phyloP scores from a whole-genome alignment of 257 asterid species.

The Nicotiana sylvestris region DNA sequence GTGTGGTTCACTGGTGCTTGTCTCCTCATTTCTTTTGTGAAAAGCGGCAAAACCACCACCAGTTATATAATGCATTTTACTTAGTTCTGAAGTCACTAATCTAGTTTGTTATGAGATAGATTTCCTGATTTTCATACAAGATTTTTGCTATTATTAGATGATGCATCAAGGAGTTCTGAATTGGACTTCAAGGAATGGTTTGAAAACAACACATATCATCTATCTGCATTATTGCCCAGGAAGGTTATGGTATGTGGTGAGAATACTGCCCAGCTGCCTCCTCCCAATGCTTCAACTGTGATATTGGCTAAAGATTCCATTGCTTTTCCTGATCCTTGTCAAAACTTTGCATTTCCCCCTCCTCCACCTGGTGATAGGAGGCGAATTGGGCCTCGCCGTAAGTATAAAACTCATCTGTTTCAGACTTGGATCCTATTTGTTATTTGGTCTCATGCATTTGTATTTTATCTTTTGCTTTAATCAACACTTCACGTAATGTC shows the following conservation, averaged over 20 bases:
- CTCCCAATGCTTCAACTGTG: constrained; percentile 36
- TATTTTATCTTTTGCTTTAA: background rate
- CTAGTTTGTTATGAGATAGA: background rate
- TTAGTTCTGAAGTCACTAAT: background rate
- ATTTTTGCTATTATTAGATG: constrained; percentile 38
- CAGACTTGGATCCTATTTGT: constrained; percentile 3
- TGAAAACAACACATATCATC: constrained; percentile 38
- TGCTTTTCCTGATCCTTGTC: constrained; percentile 52
- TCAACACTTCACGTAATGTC: background rate
- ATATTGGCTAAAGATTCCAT: constrained; percentile 25
- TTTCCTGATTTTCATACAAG: background rate
- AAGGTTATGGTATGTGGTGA: constrained; percentile 49
- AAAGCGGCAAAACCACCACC: background rate
- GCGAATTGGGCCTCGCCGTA: constrained; percentile 94
- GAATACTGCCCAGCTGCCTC: constrained; percentile 36
- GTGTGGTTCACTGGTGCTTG: background rate
- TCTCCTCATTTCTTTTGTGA: background rate
- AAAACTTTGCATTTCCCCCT: constrained; percentile 70
- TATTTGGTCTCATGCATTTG: background rate
- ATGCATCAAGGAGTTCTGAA: constrained; percentile 49
- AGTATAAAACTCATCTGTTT: constrained; percentile 30
- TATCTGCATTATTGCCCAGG: constrained; percentile 32
- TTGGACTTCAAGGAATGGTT: constrained; percentile 55
- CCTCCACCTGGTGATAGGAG: constrained; percentile 74
- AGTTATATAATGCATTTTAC: background rate